A percentile compares a stretch with the other conserved stretches of the same genome.
Conservation (phyloP, 495 filamentous ascomycete species). For the Talaromyces stipitatus region DNA sequence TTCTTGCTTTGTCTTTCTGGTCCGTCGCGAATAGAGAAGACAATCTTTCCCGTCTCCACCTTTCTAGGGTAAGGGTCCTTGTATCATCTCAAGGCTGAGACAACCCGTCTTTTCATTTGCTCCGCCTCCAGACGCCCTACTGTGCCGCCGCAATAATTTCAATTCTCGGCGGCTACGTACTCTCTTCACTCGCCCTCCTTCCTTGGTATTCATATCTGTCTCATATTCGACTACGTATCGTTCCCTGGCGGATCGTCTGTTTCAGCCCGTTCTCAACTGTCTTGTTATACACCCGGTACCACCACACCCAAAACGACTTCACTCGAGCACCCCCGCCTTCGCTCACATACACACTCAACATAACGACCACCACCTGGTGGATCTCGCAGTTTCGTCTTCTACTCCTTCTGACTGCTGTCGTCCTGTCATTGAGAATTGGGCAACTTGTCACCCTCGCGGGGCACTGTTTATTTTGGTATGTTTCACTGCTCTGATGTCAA, state of each 20-base stretch:
- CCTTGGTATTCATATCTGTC: slow-evolving; percentile 8
- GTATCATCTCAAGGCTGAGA: slow-evolving; percentile 3
- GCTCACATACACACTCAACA: neutral
- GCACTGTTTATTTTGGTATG: slow-evolving; percentile 5
- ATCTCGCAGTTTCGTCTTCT: slow-evolving; percentile 2
- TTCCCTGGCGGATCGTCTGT: slow-evolving; percentile 38
- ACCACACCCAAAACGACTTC: neutral
- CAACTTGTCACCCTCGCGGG: neutral
- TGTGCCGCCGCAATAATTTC: slow-evolving; percentile 5
- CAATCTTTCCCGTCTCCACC: slow-evolving; percentile 1
- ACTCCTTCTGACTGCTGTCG: neutral
- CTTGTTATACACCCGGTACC: slow-evolving; percentile 2
- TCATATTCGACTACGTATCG: slow-evolving; percentile 9
- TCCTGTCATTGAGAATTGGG: neutral
- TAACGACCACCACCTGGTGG: neutral
- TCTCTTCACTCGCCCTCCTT: slow-evolving; percentile 12
- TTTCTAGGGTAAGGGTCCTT: slow-evolving; percentile 1
- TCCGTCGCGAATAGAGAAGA: neutral
- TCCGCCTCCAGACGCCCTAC: slow-evolving; percentile 4
- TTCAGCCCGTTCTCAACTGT: slow-evolving; percentile 3
- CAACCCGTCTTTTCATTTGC: slow-evolving; percentile 5
- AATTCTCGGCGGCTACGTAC: neutral
- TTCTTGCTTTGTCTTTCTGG: neutral
- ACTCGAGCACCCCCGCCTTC: neutral
- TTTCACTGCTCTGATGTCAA: neutral